Base-by-base conservation (phyloP, 2,329 filamentous ascomycete species). In the Penicillium sp. region DNA sequence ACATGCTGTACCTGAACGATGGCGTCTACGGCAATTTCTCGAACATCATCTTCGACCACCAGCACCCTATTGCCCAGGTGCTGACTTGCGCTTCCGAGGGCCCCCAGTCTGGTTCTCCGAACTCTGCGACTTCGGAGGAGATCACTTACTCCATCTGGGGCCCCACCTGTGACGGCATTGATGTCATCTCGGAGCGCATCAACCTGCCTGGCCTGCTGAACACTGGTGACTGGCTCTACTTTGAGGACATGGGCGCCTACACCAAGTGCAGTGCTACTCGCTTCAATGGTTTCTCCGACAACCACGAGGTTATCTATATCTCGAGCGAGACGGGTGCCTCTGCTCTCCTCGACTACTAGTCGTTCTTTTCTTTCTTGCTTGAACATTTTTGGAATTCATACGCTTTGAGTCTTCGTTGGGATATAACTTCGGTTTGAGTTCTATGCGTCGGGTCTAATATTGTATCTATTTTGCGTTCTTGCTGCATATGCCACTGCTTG, bases 31-130 rank as follows among this genome's bases (percentile, higher is more conserved):
- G 94, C 68, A 97, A 97, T 79, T 97, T 99, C 72, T 96, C 91
- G 62, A 95, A 92, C 84, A 97, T 97, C 82, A 96, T 97, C 81
- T 99, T 97, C 73, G 94, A 97, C 70, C 94, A 97, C 76, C 94
- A 99, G 81, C 84, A 95, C 67, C 94, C 94, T 1, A 77, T 89
- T 43, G 90, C 93, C 52, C 90, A 89, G 75, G 83, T 97, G 54
- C 81, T 99, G 50, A 87, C 86, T 62, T 79, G 82, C 79, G 81
- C 56, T 79, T 81, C 56, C 75, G 81, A 58, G 82, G 83, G 58
- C 70, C 85, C 68, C 87, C 87, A 71, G 77, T 87, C 74, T 77
- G 80, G 58, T 53, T 77, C 60, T 67, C 77, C 65, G 78, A 66
- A 62, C 53, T 62, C 65, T 66, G 60, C 65, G 58, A 58, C 59